Evolutionary conservation across 2,329 filamentous ascomycete genomes (phyloP).

Genomic region (Aspergillus latus): DNA sequence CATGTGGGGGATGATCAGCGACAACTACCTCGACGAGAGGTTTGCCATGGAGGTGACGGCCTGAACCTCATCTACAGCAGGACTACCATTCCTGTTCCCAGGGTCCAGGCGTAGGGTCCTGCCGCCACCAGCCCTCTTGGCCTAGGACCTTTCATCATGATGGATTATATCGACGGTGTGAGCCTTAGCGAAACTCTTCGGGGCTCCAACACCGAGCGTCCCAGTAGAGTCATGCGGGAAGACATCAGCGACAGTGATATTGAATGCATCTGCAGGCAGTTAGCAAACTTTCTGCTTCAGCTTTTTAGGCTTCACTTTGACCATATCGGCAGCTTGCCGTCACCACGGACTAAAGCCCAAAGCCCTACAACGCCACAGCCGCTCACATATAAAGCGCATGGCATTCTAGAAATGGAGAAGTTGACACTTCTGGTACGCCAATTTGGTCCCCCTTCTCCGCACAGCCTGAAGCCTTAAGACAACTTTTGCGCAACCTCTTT

Average conservation of each 20-base stretch:
- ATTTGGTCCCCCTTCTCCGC: constrained; percentile 9
- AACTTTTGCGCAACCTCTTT: no score
- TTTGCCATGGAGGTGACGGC: constrained; percentile 33
- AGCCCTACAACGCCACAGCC: constrained; percentile 23
- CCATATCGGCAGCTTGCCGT: constrained; percentile 29
- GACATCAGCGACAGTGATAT: constrained; percentile 29
- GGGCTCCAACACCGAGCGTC: constrained; percentile 41
- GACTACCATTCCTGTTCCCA: constrained; percentile 30
- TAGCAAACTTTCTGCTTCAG: constrained; percentile 31
- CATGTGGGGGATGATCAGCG: constrained; percentile 29
- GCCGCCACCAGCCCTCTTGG: constrained; percentile 29
- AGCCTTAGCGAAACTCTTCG: constrained; percentile 26
- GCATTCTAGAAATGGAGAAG: constrained; percentile 34
- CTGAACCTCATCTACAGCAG: constrained; percentile 26
- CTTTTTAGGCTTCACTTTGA: constrained; percentile 34
- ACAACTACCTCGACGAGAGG: constrained; percentile 31
- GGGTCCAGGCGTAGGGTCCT: constrained; percentile 28
- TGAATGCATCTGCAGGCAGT: constrained; percentile 29
- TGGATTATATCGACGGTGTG: constrained; percentile 30
- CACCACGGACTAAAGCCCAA: constrained; percentile 18
- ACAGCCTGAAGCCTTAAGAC: no score
- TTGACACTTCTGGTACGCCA: constrained; percentile 29
- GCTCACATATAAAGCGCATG: constrained; percentile 36
- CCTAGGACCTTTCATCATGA: constrained; percentile 34
- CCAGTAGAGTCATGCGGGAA: constrained; percentile 41